Evolutionary conservation across 257 asterid genomes (phyloP).

Genomic region (Petunia secreta): DNA sequence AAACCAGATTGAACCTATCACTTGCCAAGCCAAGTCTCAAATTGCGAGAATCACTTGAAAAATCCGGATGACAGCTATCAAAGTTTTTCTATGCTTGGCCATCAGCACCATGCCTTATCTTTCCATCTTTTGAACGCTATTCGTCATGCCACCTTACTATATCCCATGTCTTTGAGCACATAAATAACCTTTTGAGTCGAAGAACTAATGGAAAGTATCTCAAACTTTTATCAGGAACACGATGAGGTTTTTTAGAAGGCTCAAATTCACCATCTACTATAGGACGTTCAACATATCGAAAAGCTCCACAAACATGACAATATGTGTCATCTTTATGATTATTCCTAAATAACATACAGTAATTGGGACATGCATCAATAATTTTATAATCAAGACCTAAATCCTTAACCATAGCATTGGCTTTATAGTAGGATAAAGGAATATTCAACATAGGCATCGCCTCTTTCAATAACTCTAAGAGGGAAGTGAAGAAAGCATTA

Average conservation of each 20-base stretch:
- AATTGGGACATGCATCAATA: no score
- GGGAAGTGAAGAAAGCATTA: not conserved
- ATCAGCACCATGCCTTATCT: no score
- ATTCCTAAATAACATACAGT: no score
- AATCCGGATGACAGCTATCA: no score
- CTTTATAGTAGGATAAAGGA: not conserved
- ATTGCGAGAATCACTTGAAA: no score
- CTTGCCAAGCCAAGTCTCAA: not conserved
- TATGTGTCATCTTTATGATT: not conserved
- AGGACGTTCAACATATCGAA: no score
- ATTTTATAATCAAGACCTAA: no score
- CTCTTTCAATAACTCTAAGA: not conserved
- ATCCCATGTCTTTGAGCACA: no score
- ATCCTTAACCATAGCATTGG: not conserved
- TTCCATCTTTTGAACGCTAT: no score
- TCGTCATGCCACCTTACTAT: no score
- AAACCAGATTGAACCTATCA: not conserved
- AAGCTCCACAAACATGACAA: no score
- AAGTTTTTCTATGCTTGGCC: not conserved
- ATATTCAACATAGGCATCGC: not conserved
- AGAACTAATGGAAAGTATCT: not conserved
- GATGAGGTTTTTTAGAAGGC: not conserved
- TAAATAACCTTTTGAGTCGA: no score
- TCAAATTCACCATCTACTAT: not conserved
- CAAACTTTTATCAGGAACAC: not conserved